phyloP scores from a whole-genome alignment of 2,329 filamentous ascomycete genomes.

The Pestalotiopsis sp. region DNA sequence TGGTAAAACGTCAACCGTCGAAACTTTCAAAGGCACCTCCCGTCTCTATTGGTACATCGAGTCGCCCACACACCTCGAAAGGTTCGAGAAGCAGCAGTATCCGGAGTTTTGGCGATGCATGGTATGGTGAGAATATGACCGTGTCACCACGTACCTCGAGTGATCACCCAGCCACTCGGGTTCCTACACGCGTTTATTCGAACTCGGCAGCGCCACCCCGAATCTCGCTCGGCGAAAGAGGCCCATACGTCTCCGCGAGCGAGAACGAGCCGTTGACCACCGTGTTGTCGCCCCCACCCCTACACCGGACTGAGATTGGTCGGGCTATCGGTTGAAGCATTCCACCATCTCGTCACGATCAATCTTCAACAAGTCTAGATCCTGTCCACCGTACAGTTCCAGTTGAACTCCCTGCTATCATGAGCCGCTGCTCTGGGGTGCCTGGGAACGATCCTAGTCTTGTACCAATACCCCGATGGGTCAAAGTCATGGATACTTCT shows the following conservation, averaged over 20 bases:
- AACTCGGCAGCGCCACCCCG: conserved; percentile 45
- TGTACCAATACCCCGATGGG: neutral
- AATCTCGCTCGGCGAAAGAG: conserved; percentile 46
- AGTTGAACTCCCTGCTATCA: neutral
- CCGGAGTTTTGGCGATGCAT: conserved; percentile 43
- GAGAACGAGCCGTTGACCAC: conserved; percentile 38
- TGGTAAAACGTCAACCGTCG: conserved; percentile 54
- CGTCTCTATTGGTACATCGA: conserved; percentile 8
- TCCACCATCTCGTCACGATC: neutral
- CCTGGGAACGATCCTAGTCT: neutral
- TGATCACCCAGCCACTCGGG: conserved; percentile 28
- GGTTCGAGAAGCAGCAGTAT: conserved; percentile 42
- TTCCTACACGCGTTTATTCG: conserved; percentile 46
- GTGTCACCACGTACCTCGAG: conserved; percentile 39
- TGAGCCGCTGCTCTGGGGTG: neutral
- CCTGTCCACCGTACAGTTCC: neutral
- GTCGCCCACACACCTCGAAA: conserved; percentile 43
- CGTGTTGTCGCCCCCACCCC: conserved; percentile 52
- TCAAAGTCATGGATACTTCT: neutral
- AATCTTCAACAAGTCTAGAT: neutral
- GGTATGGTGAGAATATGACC: conserved; percentile 38
- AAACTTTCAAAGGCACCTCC: conserved; percentile 54
- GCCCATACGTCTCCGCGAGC: neutral
- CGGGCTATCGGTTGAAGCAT: conserved; percentile 53
- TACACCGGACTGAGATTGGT: conserved; percentile 51